phyloP scores from a whole-genome alignment of 1,284 basidiomycete genomes.

The Filobasidium uniguttulatum region DNA sequence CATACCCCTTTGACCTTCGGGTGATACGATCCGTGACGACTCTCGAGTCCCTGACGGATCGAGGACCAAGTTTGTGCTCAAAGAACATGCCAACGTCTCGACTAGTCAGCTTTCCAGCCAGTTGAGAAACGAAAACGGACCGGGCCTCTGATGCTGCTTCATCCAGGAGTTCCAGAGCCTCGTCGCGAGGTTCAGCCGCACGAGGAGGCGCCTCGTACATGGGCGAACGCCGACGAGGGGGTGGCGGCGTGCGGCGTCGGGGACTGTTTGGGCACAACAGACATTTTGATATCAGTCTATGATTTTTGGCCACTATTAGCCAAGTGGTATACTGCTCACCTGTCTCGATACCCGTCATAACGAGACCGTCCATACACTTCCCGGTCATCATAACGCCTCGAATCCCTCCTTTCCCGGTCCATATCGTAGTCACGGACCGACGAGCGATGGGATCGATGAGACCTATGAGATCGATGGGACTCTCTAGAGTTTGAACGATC shows the following conservation, averaged over 20 bases:
- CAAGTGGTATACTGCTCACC: constrained; percentile 23
- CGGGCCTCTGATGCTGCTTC: constrained; percentile 71
- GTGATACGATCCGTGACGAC: constrained; percentile 90
- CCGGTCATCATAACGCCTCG: constrained; percentile 8
- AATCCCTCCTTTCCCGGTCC: constrained; percentile 12
- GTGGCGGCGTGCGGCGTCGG: constrained; percentile 10
- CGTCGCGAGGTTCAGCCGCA: constrained; percentile 8
- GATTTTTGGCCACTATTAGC: no score
- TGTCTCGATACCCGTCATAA: constrained; percentile 1
- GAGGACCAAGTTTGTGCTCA: constrained; percentile 86
- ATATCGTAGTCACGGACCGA: constrained; percentile 10
- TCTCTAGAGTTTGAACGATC: constrained; percentile 15
- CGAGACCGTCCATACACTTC: constrained; percentile 9
- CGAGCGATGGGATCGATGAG: constrained; percentile 12
- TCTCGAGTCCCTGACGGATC: constrained; percentile 81
- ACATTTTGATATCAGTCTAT: no score
- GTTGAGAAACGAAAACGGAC: constrained; percentile 95
- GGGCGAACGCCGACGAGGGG: constrained; percentile 15
- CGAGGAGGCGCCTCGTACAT: constrained; percentile 11
- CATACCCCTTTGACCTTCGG: constrained; percentile 86
- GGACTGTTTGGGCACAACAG: constrained; percentile 34
- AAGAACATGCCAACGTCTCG: constrained; percentile 97
- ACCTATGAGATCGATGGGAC: constrained; percentile 12
- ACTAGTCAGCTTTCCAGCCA: constrained; percentile 86
- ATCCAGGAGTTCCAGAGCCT: constrained; percentile 32